phyloP scores from a whole-genome alignment of 768 basidiomycete species.

The Erythrobasidium yunnanense region DNA sequence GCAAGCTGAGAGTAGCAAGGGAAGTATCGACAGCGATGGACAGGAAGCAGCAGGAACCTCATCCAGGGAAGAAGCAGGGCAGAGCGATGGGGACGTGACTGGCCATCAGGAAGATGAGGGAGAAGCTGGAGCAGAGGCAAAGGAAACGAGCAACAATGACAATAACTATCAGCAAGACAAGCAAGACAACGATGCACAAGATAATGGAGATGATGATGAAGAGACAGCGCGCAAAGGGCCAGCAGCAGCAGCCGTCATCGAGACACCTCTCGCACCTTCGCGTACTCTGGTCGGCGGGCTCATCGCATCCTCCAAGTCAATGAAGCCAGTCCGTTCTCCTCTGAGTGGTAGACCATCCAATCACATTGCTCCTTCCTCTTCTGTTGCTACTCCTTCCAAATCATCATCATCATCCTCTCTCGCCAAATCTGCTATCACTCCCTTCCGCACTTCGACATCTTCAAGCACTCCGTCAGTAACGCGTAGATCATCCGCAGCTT shows the following conservation, averaged over 20 bases:
- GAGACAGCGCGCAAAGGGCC: neutral
- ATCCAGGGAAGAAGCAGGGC: no score
- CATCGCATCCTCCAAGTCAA: slow-evolving; percentile 5
- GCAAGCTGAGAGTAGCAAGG: no score
- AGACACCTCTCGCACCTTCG: neutral
- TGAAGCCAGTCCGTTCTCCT: slow-evolving; percentile 21
- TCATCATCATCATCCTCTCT: neutral
- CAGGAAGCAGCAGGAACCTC: no score
- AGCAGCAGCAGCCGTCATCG: neutral
- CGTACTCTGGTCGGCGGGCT: slow-evolving; percentile 13
- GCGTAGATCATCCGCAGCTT: neutral
- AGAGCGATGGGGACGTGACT: no score
- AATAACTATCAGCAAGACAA: no score
- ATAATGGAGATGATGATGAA: no score
- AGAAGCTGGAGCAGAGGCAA: no score
- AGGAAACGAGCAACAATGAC: no score
- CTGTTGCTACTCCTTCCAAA: neutral
- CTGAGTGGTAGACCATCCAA: neutral
- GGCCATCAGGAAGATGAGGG: no score
- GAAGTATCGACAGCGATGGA: no score
- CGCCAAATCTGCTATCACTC: neutral
- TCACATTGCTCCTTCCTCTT: neutral
- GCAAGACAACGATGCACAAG: no score
- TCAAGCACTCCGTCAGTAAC: neutral
- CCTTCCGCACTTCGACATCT: neutral